A percentile compares a stretch with the other conserved stretches of the same genome.
Conservation (phyloP, 1,284 basidiomycete species). For the Malassezia pachydermatis region DNA sequence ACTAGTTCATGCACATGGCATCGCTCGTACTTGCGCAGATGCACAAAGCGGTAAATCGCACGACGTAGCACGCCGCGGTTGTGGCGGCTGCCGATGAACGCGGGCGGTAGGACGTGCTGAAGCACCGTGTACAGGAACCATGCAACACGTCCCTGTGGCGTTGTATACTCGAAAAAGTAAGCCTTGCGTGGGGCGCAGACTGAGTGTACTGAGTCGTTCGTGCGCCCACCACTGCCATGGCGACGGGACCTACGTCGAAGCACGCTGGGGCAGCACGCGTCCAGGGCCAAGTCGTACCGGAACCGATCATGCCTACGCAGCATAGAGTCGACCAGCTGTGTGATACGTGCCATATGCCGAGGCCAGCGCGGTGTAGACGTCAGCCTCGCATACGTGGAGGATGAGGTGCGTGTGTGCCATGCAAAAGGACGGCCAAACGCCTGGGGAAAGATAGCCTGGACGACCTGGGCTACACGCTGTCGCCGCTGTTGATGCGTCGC, state of each 20-base stretch:
- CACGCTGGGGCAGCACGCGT: conserved; percentile 64
- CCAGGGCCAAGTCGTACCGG: conserved; percentile 60
- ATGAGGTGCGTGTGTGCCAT: neutral
- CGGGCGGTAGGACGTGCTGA: conserved; percentile 61
- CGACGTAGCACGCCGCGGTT: conserved; percentile 62
- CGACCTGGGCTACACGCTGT: neutral
- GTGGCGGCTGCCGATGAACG: conserved; percentile 64
- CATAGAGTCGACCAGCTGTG: conserved; percentile 58
- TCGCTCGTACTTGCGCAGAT: conserved; percentile 67
- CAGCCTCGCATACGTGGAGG: conserved; percentile 50
- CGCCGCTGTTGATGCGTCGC: neutral
- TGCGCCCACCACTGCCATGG: conserved; percentile 20
- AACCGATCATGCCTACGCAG: conserved; percentile 62
- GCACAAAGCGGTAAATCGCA: conserved; percentile 61
- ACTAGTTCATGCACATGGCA: conserved; percentile 68
- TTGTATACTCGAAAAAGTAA: conserved; percentile 67
- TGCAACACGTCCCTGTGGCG: conserved; percentile 55
- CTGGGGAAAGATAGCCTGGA: conserved; percentile 7
- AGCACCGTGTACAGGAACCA: conserved; percentile 52
- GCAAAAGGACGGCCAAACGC: conserved; percentile 2
- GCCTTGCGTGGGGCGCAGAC: conserved; percentile 42
- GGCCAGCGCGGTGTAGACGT: conserved; percentile 51
- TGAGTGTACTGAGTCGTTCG: conserved; percentile 58
- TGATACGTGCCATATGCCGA: conserved; percentile 56
- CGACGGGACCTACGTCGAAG: no score